A percentile compares a stretch with the other conserved stretches of the same genome.
phyloP scores from a whole-genome alignment of 495 filamentous ascomycete species.

The Penicillium robsamsonii region DNA sequence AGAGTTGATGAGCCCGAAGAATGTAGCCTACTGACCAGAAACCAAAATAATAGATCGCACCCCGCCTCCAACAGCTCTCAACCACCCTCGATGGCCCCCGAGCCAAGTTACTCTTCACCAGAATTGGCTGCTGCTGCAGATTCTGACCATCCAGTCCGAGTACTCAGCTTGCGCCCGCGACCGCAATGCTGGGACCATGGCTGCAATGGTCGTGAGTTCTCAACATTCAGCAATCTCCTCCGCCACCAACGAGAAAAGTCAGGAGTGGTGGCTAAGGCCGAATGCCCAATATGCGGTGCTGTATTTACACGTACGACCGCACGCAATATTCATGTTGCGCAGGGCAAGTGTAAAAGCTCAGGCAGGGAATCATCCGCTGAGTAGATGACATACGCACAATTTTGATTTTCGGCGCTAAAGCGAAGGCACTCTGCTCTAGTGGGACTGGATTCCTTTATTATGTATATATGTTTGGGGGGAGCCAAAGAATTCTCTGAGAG shows the following conservation, averaged over 20 bases:
- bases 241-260: slow-evolving; percentile 93
- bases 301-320: slow-evolving; percentile 92
- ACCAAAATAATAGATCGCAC: slow-evolving; percentile 16
- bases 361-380: slow-evolving; percentile 32
- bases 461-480: background rate
- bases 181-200: slow-evolving; percentile 96
- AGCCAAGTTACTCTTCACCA: slow-evolving; percentile 34
- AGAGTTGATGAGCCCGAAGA: background rate
- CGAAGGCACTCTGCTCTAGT: background rate
- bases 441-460: background rate
- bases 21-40: slow-evolving; percentile 3
- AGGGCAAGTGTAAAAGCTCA: slow-evolving; percentile 79
- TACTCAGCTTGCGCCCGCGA: slow-evolving; percentile 74
- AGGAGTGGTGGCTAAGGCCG: slow-evolving; percentile 79
- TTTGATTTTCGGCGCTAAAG: slow-evolving; percentile 7
- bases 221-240: slow-evolving; percentile 91
- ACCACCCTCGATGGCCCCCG: slow-evolving; percentile 27
- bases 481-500: background rate
- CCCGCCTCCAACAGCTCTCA: slow-evolving; percentile 29
- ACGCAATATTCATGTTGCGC: slow-evolving; percentile 80
- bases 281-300: slow-evolving; percentile 82
- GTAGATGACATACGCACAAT: slow-evolving; percentile 13
- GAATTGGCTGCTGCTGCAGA: slow-evolving; percentile 32
- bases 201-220: slow-evolving; percentile 91
- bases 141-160: slow-evolving; percentile 56